Percentiles rank a stretch among this genome's conserved stretches.
Evolutionary conservation across 2,329 filamentous ascomycete species (phyloP).

Genomic region (Botrytis galanthina): DNA sequence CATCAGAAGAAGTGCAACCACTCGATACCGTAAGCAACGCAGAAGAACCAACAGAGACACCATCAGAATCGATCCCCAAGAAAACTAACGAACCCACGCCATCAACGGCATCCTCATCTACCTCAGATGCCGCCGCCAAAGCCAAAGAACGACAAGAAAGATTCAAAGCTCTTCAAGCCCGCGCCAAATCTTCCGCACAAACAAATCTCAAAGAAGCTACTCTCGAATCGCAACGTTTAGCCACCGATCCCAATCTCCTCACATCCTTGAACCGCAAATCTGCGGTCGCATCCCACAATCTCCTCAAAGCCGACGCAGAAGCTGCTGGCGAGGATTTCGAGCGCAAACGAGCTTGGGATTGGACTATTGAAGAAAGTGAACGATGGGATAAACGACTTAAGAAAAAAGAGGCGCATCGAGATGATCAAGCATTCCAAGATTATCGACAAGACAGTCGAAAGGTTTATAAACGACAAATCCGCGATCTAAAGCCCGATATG

Average conservation of each 20-base stretch:
- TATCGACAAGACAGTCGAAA: slow-evolving; percentile 86
- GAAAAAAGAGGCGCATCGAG: slow-evolving; percentile 77
- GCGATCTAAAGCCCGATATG: slow-evolving; percentile 71
- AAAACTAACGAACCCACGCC: neutral
- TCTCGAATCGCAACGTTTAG: slow-evolving; percentile 75
- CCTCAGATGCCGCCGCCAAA: slow-evolving; percentile 43
- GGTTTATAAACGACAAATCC: slow-evolving; percentile 88
- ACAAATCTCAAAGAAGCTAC: slow-evolving; percentile 82
- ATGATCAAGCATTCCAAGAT: slow-evolving; percentile 87
- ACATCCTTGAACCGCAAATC: slow-evolving; percentile 79
- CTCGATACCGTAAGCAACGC: slow-evolving; percentile 7
- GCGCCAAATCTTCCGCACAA: slow-evolving; percentile 68
- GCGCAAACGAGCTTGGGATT: slow-evolving; percentile 97
- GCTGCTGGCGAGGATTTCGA: slow-evolving; percentile 89
- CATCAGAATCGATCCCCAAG: slow-evolving; percentile 13
- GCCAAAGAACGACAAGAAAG: slow-evolving; percentile 70
- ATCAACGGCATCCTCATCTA: slow-evolving; percentile 18
- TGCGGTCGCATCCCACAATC: slow-evolving; percentile 85
- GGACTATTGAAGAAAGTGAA: slow-evolving; percentile 93
- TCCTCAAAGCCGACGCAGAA: slow-evolving; percentile 87
- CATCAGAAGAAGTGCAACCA: slow-evolving; percentile 22
- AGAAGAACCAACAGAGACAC: slow-evolving; percentile 18
- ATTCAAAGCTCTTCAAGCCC: slow-evolving; percentile 84
- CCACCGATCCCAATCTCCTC: slow-evolving; percentile 74
- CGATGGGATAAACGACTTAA: slow-evolving; percentile 87